Evolutionary conservation across 2,329 filamentous ascomycete genomes (phyloP), one percentile per base, ranked within the genome.

Genomic region (Colletotrichum sp.): DNA sequence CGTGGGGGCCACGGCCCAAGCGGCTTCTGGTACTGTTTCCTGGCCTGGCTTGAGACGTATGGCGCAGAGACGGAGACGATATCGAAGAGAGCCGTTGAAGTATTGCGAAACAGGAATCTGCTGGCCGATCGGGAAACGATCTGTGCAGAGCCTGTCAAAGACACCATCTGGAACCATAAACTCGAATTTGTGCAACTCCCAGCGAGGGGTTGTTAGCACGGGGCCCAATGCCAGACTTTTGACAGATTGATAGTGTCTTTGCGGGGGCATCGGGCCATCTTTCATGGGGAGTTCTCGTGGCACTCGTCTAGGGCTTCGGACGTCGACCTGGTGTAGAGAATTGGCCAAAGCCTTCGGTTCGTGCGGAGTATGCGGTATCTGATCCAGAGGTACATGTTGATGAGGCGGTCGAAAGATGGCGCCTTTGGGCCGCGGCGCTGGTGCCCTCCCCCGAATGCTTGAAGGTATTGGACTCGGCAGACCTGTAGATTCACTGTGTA

Each of bases 41-140:
- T 28, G 75, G n/a, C n/a, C 28, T 15, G 34, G n/a, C 49, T 66
- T 57, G 32, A 77, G 49, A 63, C 7, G 60, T 55, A 80, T 71
- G 65, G 81, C 79, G 79, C 93, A 90, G 80, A 94, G 94, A 12
- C 95, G 93, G 26, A 98, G 80, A 18, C 95, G 93, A 80, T 93
- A 93, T 44, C 92, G 89, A 7, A 90, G 83, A 66, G 90, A 92
- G 6, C 90, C 90, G 75, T 91, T 86, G 21, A 83, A 84, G 70
- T 88, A 88, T 49, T 83, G 78, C 32, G 83, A 85, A 6, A 85
- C 81, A 0, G 85, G 80, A 85, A 87, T 30, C 65, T 8, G 82
- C 81, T 57, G 82, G 77, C 4, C 85, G 82, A 49, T 78, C 30
- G 66, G 69, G 13, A 21, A 79, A 62, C 55, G 77, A 52, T 85